Evolutionary conservation across 257 asterid species (phyloP).

Genomic region (Solanum sitiens): DNA sequence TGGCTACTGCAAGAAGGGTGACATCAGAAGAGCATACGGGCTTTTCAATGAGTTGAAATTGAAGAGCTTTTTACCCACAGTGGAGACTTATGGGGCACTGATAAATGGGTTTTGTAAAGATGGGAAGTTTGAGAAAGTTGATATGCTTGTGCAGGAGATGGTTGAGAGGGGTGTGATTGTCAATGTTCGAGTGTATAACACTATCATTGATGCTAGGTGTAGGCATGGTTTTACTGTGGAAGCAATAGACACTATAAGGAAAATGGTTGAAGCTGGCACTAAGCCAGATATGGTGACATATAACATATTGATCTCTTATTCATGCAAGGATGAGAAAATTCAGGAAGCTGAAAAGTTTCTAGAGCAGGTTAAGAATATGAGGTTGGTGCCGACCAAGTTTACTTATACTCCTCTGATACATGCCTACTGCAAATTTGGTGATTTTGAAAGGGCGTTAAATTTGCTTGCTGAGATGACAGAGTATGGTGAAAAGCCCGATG

Average conservation of each 20-base stretch:
- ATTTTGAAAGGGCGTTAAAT: slow-evolving; percentile 60
- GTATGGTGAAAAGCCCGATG: slow-evolving; percentile 64
- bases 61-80: slow-evolving; percentile 64
- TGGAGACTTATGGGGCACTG: slow-evolving; percentile 75
- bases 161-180: slow-evolving; percentile 39
- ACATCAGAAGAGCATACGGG: slow-evolving; percentile 36
- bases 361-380: slow-evolving; percentile 27
- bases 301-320: slow-evolving; percentile 57
- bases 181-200: slow-evolving; percentile 46
- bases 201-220: slow-evolving; percentile 46
- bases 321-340: slow-evolving; percentile 57
- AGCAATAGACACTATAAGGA: slow-evolving; percentile 32
- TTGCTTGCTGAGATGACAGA: slow-evolving; percentile 64
- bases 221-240: slow-evolving; percentile 39
- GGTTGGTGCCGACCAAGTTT: slow-evolving; percentile 43
- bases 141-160: slow-evolving; percentile 59
- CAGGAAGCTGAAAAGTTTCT: slow-evolving; percentile 62
- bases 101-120: slow-evolving; percentile 58
- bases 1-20: slow-evolving; percentile 72
- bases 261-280: slow-evolving; percentile 46
- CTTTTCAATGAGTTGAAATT: slow-evolving; percentile 58
- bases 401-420: slow-evolving; percentile 78
- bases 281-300: slow-evolving; percentile 59
- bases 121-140: slow-evolving; percentile 51
- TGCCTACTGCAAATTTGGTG: slow-evolving; percentile 40